These are phyloP conservation scores for Blepharisma undulans DNA, from an alignment of 169 alveolate genomes.

Conservation along the genomic window DNA sequence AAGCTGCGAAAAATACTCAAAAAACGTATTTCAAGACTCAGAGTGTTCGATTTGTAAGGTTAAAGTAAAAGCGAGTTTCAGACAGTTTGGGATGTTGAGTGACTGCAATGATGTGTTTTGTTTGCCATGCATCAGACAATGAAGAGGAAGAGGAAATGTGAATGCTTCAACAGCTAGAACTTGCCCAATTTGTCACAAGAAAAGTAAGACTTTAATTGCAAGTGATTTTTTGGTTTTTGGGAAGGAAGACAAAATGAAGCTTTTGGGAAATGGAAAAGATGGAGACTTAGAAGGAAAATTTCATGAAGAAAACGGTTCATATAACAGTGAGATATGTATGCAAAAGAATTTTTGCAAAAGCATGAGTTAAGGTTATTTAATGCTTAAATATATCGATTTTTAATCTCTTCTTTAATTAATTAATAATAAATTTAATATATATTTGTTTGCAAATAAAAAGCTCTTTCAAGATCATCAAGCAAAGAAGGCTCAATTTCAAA, in stretches of 20 bases:
- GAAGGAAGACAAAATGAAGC: neutral
- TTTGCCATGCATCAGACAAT: constrained; percentile 58
- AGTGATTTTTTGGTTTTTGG: neutral
- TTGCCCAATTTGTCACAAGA: neutral
- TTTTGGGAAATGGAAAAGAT: neutral
- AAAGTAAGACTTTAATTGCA: neutral
- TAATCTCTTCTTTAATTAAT: too few relatives aligned
- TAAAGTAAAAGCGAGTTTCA: constrained; percentile 37
- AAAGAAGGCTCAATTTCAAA: neutral
- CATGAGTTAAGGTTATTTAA: neutral
- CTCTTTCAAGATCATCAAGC: neutral
- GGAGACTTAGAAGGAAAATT: neutral
- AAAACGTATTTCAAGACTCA: constrained; percentile 7
- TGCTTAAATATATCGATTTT: neutral
- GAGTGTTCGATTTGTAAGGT: constrained; percentile 61
- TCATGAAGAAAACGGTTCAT: neutral
- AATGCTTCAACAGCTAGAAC: neutral
- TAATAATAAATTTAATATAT: too few relatives aligned
- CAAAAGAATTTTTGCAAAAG: neutral
- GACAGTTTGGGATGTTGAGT: constrained; percentile 55
- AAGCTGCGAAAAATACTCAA: neutral
- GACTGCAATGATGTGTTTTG: constrained; percentile 62
- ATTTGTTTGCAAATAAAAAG: neutral
- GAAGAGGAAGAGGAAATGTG: constrained; percentile 46
- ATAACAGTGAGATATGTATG: neutral